Evolutionary conservation across 2,329 filamentous ascomycete species (phyloP).

Genomic region (Anisogramma anomala): DNA sequence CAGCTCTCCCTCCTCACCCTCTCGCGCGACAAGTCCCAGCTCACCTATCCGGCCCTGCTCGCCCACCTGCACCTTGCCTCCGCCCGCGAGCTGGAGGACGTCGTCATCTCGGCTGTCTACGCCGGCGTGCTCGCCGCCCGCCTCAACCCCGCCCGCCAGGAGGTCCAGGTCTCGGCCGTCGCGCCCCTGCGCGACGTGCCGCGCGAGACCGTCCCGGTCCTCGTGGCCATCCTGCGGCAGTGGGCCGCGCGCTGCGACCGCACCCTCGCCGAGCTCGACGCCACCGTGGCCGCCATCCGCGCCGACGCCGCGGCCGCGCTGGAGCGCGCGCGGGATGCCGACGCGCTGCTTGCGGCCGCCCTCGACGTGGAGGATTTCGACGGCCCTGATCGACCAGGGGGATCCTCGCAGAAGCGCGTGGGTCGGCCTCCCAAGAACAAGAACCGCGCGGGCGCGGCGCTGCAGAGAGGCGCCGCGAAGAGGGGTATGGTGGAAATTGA

Average conservation of each 20-base stretch:
- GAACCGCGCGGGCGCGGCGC: not conserved
- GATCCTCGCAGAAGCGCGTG: too few species aligned
- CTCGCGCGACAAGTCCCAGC: slow-evolving; percentile 38
- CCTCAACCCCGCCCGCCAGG: slow-evolving; percentile 65
- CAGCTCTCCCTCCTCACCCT: slow-evolving; percentile 82
- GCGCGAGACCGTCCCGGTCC: slow-evolving; percentile 56
- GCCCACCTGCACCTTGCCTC: slow-evolving; percentile 53
- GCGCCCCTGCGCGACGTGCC: slow-evolving; percentile 77
- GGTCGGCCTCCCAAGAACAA: slow-evolving; percentile 9
- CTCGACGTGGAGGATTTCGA: slow-evolving; percentile 32
- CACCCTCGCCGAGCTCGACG: slow-evolving; percentile 64
- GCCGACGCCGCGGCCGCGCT: slow-evolving; percentile 42
- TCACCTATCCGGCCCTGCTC: slow-evolving; percentile 64
- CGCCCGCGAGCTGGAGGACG: slow-evolving; percentile 63
- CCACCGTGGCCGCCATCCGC: slow-evolving; percentile 58
- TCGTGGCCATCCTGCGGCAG: slow-evolving; percentile 55
- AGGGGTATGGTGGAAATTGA: slow-evolving; percentile 28
- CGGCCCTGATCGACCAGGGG: slow-evolving; percentile 13
- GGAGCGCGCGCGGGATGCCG: slow-evolving; percentile 35
- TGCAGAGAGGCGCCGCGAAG: slow-evolving; percentile 13
- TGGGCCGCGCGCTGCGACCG: slow-evolving; percentile 72
- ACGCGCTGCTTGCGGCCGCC: slow-evolving; percentile 36
- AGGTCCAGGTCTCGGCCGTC: slow-evolving; percentile 67
- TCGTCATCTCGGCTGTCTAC: slow-evolving; percentile 83
- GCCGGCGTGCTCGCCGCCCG: slow-evolving; percentile 70